Percentiles rank a stretch among this genome's conserved stretches.
These are phyloP conservation scores for Clathrus columnatus DNA, from an alignment of 768 basidiomycete species.

Conservation along the genomic window DNA sequence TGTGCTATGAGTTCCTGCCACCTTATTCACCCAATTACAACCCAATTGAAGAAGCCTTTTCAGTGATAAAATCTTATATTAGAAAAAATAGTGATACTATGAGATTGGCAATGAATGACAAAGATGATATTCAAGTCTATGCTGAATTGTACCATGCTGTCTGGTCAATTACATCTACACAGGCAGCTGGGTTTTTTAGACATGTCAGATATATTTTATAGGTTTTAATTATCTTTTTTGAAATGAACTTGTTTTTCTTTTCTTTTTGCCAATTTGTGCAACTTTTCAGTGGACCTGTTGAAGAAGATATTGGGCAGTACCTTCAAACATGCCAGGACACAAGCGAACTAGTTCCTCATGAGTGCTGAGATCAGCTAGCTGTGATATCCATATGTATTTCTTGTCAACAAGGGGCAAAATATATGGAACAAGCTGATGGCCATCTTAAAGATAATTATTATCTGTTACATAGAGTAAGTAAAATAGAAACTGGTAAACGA, in stretches of 20 bases:
- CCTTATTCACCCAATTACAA: conserved; percentile 35
- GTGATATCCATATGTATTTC: not conserved
- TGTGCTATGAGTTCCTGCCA: conserved; percentile 20
- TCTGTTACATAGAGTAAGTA: too few species aligned
- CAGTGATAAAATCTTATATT: conserved; percentile 26
- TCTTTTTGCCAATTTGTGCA: not conserved
- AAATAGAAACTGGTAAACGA: too few species aligned
- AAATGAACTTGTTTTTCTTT: not conserved
- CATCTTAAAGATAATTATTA: too few species aligned
- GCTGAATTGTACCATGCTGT: not conserved
- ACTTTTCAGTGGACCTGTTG: not conserved
- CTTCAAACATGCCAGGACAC: too few species aligned
- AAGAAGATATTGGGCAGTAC: not conserved
- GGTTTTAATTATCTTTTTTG: not conserved
- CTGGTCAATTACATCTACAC: not conserved
- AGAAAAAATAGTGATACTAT: conserved; percentile 15
- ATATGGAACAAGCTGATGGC: not conserved
- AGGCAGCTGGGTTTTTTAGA: not conserved
- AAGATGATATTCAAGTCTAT: not conserved
- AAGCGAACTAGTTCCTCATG: too few species aligned
- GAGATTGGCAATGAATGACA: not conserved
- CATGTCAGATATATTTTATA: not conserved
- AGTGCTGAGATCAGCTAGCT: not conserved
- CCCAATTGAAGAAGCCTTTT: conserved; percentile 33
- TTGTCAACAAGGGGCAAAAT: not conserved